A percentile compares a stretch with the other conserved stretches of the same genome.
These are phyloP conservation scores for Ceratocystis albifundus DNA, from an alignment of 2,329 filamentous ascomycete species.

Conservation along the genomic window DNA sequence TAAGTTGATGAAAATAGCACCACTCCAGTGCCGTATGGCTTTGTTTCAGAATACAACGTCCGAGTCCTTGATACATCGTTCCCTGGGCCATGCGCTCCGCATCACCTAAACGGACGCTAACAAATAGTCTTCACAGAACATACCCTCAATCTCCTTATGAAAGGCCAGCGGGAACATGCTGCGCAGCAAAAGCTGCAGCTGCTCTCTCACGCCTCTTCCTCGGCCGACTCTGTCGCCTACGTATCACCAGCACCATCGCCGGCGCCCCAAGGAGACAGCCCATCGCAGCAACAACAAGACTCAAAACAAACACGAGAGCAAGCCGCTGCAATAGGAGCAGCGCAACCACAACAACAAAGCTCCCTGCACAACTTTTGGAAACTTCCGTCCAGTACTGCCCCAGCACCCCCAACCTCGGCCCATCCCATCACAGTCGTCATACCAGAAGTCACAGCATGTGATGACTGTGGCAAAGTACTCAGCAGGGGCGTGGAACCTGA, in stretches of 20 bases:
- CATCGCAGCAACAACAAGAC: background rate
- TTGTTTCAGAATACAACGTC: background rate
- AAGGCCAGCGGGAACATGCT: slow-evolving; percentile 36
- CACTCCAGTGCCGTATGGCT: background rate
- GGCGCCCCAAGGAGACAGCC: slow-evolving; percentile 12
- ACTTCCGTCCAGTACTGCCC: slow-evolving; percentile 34
- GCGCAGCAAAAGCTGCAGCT: slow-evolving; percentile 16
- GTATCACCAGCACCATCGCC: slow-evolving; percentile 19
- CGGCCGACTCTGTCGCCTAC: background rate
- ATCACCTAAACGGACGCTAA: slow-evolving; percentile 23
- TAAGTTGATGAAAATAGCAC: slow-evolving; percentile 31
- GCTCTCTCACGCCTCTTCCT: background rate
- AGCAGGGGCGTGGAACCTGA: slow-evolving; percentile 25
- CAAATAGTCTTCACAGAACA: slow-evolving; percentile 34
- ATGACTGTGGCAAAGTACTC: slow-evolving; percentile 39
- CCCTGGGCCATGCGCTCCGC: background rate
- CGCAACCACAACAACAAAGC: slow-evolving; percentile 32
- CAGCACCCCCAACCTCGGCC: slow-evolving; percentile 21
- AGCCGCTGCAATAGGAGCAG: background rate
- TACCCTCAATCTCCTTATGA: slow-evolving; percentile 47
- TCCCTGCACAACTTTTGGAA: slow-evolving; percentile 52
- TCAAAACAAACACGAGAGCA: background rate
- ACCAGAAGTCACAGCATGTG: slow-evolving; percentile 35
- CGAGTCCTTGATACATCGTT: background rate
- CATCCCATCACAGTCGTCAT: background rate